Conservation (phyloP, 225 moss, liverwort and hornwort genomes). For the Marchantia paleacea region DNA sequence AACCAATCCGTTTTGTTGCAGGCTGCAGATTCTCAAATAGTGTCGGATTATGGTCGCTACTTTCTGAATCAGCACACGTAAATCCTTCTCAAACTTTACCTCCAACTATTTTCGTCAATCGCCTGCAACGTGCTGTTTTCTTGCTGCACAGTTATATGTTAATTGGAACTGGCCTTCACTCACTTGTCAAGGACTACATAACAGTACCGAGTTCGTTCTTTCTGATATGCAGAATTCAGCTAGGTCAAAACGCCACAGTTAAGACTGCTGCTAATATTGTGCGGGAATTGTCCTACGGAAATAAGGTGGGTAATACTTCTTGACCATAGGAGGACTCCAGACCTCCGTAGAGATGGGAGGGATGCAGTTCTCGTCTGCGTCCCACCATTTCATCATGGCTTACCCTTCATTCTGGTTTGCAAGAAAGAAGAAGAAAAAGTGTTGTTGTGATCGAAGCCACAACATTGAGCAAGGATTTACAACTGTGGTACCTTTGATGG, state of each 20-base stretch:
- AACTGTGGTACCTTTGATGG: background rate
- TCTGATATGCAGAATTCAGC: slow-evolving; percentile 54
- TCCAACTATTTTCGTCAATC: background rate
- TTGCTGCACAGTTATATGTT: background rate
- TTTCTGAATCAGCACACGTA: slow-evolving; percentile 90
- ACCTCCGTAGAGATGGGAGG: too few species aligned
- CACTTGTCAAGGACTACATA: too few species aligned
- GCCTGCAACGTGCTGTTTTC: background rate
- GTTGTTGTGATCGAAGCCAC: background rate
- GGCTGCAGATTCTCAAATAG: slow-evolving; percentile 95
- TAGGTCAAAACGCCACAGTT: slow-evolving; percentile 78
- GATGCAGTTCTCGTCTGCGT: background rate
- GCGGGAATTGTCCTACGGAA: slow-evolving; percentile 79
- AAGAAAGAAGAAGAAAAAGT: too few species aligned
- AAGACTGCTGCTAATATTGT: slow-evolving; percentile 79
- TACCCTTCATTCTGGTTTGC: background rate
- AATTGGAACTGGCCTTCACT: too few species aligned
- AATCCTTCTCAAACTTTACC: slow-evolving; percentile 24
- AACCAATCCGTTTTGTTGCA: slow-evolving; percentile 27
- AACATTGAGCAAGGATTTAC: background rate
- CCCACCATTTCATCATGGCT: too few species aligned
- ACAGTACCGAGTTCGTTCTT: too few species aligned
- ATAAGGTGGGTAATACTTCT: slow-evolving; percentile 56
- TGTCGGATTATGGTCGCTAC: slow-evolving; percentile 92
- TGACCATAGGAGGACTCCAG: background rate